phyloP scores from a whole-genome alignment of 129 eudicot genomes.

The Ambrosia artemisiifolia region DNA sequence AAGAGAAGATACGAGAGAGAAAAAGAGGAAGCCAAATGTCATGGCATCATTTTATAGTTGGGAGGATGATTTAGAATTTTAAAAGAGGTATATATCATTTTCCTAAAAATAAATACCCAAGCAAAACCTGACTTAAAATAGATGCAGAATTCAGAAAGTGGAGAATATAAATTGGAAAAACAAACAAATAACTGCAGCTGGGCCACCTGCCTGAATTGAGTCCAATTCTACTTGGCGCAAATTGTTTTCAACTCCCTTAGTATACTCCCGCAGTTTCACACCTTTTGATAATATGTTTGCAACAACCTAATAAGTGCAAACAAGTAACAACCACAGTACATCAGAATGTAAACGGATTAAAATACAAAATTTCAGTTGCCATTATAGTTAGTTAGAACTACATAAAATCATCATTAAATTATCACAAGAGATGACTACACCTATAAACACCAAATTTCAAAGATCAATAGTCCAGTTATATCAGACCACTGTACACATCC shows the following conservation, averaged over 20 bases:
- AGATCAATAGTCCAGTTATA: slow-evolving; percentile 3
- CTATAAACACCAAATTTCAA: slow-evolving; percentile 5
- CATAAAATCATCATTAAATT: neutral
- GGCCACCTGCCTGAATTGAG: slow-evolving; percentile 78
- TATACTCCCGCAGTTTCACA: slow-evolving; percentile 76
- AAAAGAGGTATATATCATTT: neutral
- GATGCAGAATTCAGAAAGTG: neutral
- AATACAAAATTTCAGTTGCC: slow-evolving; percentile 1
- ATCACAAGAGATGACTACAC: slow-evolving; percentile 6
- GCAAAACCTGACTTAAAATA: slow-evolving; percentile 2
- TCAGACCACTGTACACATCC: neutral
- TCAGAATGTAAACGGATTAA: slow-evolving; percentile 1
- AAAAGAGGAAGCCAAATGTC: neutral
- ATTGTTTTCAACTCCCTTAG: slow-evolving; percentile 95
- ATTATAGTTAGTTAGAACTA: neutral
- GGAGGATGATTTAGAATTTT: neutral
- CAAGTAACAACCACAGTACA: slow-evolving; percentile 16
- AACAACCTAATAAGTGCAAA: slow-evolving; percentile 54
- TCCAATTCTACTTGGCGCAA: slow-evolving; percentile 86
- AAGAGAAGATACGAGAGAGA: neutral
- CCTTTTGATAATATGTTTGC: slow-evolving; percentile 93
- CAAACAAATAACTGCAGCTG: neutral
- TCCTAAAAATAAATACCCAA: neutral
- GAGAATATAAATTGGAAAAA: neutral
- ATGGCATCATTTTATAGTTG: neutral